Conservation (phyloP, 768 basidiomycete species). For the Chalciporus pseudorubinellus region DNA sequence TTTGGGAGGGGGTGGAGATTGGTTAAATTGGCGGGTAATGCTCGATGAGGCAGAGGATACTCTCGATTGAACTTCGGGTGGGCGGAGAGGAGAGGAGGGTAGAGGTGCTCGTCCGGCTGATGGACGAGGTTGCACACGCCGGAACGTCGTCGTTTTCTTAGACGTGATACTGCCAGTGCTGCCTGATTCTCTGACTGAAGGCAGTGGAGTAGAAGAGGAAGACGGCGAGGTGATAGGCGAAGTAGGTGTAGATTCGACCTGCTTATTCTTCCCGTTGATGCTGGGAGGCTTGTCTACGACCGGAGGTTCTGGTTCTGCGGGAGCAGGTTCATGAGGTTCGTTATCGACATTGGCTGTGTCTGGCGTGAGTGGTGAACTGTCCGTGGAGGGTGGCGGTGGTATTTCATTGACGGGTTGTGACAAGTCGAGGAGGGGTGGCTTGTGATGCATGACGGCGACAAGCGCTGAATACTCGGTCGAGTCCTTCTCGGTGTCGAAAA, state of each 20-base stretch:
- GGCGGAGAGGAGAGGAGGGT: conserved; percentile 37
- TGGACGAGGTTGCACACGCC: conserved; percentile 44
- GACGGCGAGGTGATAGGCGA: conserved; percentile 9
- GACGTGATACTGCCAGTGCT: neutral
- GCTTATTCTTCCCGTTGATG: conserved; percentile 10
- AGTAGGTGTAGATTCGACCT: neutral
- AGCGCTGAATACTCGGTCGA: conserved; percentile 8
- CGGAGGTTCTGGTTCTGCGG: neutral
- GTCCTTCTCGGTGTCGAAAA: conserved; percentile 22
- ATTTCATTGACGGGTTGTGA: conserved; percentile 1
- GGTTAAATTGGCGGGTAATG: conserved; percentile 24
- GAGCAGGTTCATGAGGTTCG: neutral
- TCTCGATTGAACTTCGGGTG: conserved; percentile 21
- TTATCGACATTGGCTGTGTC: conserved; percentile 1
- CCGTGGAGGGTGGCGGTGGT: conserved; percentile 7
- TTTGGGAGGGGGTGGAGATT: conserved; percentile 19
- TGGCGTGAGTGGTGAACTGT: neutral
- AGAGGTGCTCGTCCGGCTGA: conserved; percentile 21
- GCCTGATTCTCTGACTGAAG: conserved; percentile 1
- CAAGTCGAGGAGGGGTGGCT: conserved; percentile 8
- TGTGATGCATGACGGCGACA: conserved; percentile 6
- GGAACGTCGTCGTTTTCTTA: conserved; percentile 48
- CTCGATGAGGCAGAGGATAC: conserved; percentile 20
- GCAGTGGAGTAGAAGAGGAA: conserved; percentile 9
- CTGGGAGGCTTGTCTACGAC: conserved; percentile 3